Conservation (phyloP, 495 filamentous ascomycete genomes). For the Acidomyces sp. region DNA sequence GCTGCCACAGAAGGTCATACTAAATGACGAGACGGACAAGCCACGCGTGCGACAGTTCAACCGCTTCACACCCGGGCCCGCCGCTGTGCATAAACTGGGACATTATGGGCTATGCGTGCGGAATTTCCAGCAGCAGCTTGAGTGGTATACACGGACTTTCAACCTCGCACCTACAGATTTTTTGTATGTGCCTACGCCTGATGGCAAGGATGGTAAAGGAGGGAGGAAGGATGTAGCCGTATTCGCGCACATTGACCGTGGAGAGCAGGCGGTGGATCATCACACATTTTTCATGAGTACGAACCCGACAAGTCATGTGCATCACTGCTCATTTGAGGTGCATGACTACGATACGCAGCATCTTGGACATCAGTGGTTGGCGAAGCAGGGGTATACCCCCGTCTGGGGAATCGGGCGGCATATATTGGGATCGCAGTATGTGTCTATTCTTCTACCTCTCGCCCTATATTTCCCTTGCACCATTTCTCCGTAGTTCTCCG, state of each 20-base stretch:
- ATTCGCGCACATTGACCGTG: slow-evolving; percentile 55
- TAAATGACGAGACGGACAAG: slow-evolving; percentile 34
- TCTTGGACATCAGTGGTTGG: slow-evolving; percentile 60
- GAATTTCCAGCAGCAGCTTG: slow-evolving; percentile 41
- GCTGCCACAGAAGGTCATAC: slow-evolving; percentile 37
- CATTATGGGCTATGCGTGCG: slow-evolving; percentile 56
- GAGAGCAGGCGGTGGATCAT: slow-evolving; percentile 49
- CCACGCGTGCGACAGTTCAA: slow-evolving; percentile 26
- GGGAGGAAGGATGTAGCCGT: slow-evolving; percentile 39
- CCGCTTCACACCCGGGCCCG: slow-evolving; percentile 42
- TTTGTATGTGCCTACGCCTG: slow-evolving; percentile 35
- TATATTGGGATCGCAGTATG: slow-evolving; percentile 44
- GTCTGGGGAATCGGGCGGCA: slow-evolving; percentile 65
- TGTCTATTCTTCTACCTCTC: not conserved
- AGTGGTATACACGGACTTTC: slow-evolving; percentile 55
- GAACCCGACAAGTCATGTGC: slow-evolving; percentile 45
- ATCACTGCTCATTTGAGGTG: slow-evolving; percentile 63
- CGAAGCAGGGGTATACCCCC: slow-evolving; percentile 46
- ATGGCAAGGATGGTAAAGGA: slow-evolving; percentile 13
- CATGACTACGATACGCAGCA: slow-evolving; percentile 65
- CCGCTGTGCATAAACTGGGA: slow-evolving; percentile 59
- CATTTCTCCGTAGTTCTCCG: too few relatives aligned
- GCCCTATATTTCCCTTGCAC: too few relatives aligned
- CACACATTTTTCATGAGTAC: slow-evolving; percentile 55
- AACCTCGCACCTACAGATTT: slow-evolving; percentile 48